Conservation (phyloP, 306 rosid species). For the Carpinus viminea region DNA sequence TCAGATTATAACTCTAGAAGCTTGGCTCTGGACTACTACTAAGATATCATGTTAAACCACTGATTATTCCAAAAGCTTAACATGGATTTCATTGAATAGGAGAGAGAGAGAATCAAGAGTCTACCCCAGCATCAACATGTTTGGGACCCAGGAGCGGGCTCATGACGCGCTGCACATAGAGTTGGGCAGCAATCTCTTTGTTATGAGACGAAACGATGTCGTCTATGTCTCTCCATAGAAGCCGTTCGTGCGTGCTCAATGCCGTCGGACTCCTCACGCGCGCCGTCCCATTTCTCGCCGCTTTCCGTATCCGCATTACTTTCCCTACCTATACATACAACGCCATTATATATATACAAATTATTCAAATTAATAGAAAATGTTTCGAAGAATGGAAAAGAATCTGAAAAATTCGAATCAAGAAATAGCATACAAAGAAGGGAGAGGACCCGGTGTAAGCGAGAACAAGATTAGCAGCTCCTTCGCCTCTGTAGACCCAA, state of each 20-base stretch:
- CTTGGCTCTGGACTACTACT: no score
- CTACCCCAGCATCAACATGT: constrained; percentile 80
- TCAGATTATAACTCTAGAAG: no score
- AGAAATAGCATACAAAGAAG: constrained; percentile 48
- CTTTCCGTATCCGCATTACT: constrained; percentile 80
- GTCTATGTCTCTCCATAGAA: constrained; percentile 66
- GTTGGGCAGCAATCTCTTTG: constrained; percentile 51
- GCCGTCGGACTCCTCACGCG: constrained; percentile 42
- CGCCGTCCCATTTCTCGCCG: constrained; percentile 39
- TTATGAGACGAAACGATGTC: constrained; percentile 50
- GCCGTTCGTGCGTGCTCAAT: constrained; percentile 53
- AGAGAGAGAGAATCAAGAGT: constrained; percentile 11
- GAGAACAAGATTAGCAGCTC: constrained; percentile 88
- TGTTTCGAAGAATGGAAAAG: neutral
- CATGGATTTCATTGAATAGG: neutral
- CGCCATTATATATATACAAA: neutral
- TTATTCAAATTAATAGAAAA: neutral
- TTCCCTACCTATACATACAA: constrained; percentile 61
- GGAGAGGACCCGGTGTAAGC: constrained; percentile 71
- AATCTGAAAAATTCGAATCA: neutral
- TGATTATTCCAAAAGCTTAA: no score
- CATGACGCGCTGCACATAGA: constrained; percentile 64
- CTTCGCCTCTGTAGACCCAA: constrained; percentile 95
- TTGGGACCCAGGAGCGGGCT: constrained; percentile 78
- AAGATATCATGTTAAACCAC: no score